Evolutionary conservation across 495 filamentous ascomycete genomes (phyloP).

Genomic region (Astrocystis sublimbata): DNA sequence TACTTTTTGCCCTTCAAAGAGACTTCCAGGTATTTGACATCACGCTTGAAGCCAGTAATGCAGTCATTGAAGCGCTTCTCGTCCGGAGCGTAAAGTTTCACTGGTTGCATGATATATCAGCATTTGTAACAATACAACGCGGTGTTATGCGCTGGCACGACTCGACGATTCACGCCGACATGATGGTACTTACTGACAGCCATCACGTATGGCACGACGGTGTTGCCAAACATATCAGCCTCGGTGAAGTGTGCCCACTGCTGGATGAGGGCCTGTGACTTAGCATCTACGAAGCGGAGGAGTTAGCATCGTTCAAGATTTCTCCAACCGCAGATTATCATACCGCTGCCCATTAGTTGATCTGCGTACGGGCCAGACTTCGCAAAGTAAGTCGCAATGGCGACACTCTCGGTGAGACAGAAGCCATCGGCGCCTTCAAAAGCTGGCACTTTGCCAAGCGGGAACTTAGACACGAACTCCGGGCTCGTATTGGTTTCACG

Average conservation of each 20-base stretch:
- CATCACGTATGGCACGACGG: constrained; percentile 34
- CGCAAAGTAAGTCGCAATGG: constrained; percentile 58
- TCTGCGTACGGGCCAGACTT: constrained; percentile 51
- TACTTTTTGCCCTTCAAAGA: constrained; percentile 44
- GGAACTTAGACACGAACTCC: constrained; percentile 62
- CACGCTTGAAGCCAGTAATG: constrained; percentile 34
- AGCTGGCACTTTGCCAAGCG: constrained; percentile 60
- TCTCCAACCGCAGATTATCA: constrained; percentile 3
- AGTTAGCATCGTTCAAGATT: neutral
- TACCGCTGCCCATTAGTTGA: constrained; percentile 53
- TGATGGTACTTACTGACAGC: constrained; percentile 24
- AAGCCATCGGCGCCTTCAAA: constrained; percentile 58
- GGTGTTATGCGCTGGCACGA: neutral
- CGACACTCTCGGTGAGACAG: constrained; percentile 52
- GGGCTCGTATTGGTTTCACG: constrained; percentile 50
- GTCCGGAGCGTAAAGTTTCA: constrained; percentile 37
- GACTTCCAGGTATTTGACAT: constrained; percentile 45
- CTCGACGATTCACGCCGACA: neutral
- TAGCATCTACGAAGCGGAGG: constrained; percentile 1
- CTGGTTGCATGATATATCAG: constrained; percentile 30
- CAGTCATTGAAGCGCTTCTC: constrained; percentile 35
- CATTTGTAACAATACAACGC: neutral
- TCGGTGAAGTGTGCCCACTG: constrained; percentile 55
- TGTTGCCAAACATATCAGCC: constrained; percentile 42
- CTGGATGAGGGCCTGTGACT: constrained; percentile 50